Evolutionary conservation across 257 asterid genomes (phyloP).

Genomic region (Nyctanthes arbortristis): DNA sequence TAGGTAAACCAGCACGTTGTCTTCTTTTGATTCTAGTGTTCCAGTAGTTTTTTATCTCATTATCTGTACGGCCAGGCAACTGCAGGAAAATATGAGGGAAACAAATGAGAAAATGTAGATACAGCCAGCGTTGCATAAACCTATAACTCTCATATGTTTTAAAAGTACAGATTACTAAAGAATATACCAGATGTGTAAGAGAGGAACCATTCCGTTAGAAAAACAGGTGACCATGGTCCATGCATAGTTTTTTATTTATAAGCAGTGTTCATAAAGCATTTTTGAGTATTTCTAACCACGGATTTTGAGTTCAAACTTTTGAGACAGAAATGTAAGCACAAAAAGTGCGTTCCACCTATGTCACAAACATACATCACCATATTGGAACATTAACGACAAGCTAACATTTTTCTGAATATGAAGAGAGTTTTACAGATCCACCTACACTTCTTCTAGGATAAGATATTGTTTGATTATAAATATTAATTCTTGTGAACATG

Average conservation of each 20-base stretch:
- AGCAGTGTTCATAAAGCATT: neutral
- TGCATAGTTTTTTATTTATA: no score
- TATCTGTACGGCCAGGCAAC: conserved; percentile 97
- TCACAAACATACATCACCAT: neutral
- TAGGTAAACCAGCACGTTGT: conserved; percentile 74
- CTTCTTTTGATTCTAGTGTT: conserved; percentile 76
- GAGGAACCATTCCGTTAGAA: conserved; percentile 1
- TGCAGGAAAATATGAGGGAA: conserved; percentile 20
- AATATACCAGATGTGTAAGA: neutral
- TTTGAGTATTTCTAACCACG: neutral
- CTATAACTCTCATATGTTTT: neutral
- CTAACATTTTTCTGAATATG: neutral
- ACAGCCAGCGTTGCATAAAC: neutral
- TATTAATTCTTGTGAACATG: no score
- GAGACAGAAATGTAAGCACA: neutral
- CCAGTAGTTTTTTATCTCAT: conserved; percentile 86
- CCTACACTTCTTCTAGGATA: neutral
- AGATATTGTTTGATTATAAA: neutral
- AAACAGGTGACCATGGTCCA: no score
- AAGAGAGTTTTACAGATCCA: neutral
- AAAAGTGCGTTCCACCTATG: neutral
- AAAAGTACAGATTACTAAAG: neutral
- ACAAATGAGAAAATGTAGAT: conserved; percentile 17
- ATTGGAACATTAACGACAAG: neutral
- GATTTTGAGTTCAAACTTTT: neutral